Evolutionary conservation across 2,329 filamentous ascomycete species (phyloP), one percentile per base, ranked within the genome.

Genomic region (Scedosporium aurantiacum): DNA sequence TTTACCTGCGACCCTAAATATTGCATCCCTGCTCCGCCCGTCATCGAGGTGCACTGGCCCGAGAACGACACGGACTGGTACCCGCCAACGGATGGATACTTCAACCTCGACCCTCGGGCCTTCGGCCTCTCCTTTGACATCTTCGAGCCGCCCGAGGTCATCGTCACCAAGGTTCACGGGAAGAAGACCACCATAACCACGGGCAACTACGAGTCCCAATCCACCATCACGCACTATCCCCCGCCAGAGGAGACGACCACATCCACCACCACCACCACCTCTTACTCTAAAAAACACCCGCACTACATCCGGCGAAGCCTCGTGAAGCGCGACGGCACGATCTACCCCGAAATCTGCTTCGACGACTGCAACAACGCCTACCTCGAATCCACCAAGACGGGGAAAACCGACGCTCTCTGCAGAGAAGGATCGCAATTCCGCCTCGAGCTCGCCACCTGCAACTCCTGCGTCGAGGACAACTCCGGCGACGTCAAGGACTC

Each of bases 51-150:
- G 0, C 67, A 66, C 0, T 85, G 82, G 82, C 66, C 70, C 0
- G 65, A 69, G 1, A 75, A 77, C 61, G 62, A 74, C 52, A 82
- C 79, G 0, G 64, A 72, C 16, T 84, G 81, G 67, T 85, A 79
- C 64, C 79, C 79, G 1, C 76, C 79, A 1, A 65, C 67, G 3
- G 64, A 65, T 0, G 82, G 79, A 3, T 89, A 88, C 68, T 89
- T 85, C 72, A 80, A 88, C 63, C 76, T 89, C n/a, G 76, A 85
- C 61, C 75, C 87, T 0, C 70, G 75, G 1, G 77, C 77, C 0
- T 90, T 89, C 62, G 86, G 85, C 4, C 73, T 89, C 16, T 80
- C 77, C 58, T 86, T 82, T 63, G 80, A 80, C 50, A 84, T 89
- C 18, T 89, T 87, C 63, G 75, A 77, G 21, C 71, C 76, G 25